Evolutionary conservation across 345 rosid species (phyloP).

Genomic region (Acer campestre): DNA sequence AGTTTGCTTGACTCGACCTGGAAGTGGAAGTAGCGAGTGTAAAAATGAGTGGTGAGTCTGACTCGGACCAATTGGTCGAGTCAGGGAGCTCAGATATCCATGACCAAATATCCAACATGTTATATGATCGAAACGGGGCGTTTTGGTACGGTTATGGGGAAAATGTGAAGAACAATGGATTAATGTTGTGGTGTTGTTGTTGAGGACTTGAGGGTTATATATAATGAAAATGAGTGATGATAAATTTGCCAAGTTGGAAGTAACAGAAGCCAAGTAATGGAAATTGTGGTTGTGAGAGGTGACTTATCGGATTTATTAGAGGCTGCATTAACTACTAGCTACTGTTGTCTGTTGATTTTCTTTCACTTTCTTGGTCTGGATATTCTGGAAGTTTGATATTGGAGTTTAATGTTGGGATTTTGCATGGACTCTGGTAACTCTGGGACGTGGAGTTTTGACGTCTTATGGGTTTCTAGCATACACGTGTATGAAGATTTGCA

Average conservation of each 20-base stretch:
- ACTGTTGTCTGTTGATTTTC: constrained; percentile 16
- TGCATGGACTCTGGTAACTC: constrained; percentile 32
- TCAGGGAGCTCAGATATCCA: constrained; percentile 68
- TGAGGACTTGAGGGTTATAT: constrained; percentile 30
- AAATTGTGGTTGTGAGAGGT: constrained; percentile 27
- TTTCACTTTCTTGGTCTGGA: constrained; percentile 22
- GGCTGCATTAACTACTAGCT: constrained; percentile 16
- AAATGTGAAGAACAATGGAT: constrained; percentile 11
- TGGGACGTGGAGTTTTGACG: constrained; percentile 49
- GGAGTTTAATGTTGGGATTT: constrained; percentile 18
- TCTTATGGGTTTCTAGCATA: constrained; percentile 26
- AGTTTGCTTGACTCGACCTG: neutral
- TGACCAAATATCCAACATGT: constrained; percentile 72
- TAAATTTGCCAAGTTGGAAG: constrained; percentile 41
- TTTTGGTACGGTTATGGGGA: constrained; percentile 7
- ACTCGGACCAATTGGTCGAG: constrained; percentile 34
- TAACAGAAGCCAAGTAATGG: constrained; percentile 28
- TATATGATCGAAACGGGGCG: neutral
- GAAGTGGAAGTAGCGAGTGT: constrained; percentile 42
- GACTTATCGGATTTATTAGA: neutral
- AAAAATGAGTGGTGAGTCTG: constrained; percentile 34
- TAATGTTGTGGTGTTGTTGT: neutral
- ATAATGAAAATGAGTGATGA: constrained; percentile 49
- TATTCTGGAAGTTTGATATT: constrained; percentile 7
- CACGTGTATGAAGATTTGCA: constrained; percentile 16